Evolutionary conservation across 306 rosid species (phyloP).

Genomic region (Acacia acuminata): DNA sequence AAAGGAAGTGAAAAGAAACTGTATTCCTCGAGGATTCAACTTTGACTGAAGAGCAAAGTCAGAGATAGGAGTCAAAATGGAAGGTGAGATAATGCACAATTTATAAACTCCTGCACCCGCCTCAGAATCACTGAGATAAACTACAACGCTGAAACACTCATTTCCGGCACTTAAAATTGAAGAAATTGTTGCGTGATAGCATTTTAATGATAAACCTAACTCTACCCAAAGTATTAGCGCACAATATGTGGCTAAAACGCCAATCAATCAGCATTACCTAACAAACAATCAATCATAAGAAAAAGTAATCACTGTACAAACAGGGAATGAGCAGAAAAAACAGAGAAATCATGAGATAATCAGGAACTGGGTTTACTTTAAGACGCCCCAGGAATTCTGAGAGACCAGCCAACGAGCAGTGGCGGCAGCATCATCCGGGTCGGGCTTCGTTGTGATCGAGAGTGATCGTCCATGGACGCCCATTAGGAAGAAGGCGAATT

Average conservation of each 20-base stretch:
- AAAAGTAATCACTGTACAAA: neutral
- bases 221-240: neutral
- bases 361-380: constrained; percentile 44
- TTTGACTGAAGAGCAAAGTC: neutral
- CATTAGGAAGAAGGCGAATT: constrained; percentile 24
- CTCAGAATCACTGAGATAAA: neutral
- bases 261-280: neutral
- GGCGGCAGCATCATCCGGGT: constrained; percentile 65
- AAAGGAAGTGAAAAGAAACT: neutral
- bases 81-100: neutral
- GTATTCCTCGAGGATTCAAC: neutral
- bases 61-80: neutral
- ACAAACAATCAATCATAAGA: neutral
- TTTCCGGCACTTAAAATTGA: neutral
- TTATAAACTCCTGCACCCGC: neutral
- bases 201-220: neutral
- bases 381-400: constrained; percentile 76
- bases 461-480: constrained; percentile 45
- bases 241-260: neutral
- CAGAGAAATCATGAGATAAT: neutral
- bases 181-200: neutral
- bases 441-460: constrained; percentile 48
- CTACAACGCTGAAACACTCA: neutral
- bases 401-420: constrained; percentile 88
- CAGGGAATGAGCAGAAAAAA: neutral